Conservation (phyloP, 192 early-diverging fungal genomes). For the Coemansia sp. region DNA sequence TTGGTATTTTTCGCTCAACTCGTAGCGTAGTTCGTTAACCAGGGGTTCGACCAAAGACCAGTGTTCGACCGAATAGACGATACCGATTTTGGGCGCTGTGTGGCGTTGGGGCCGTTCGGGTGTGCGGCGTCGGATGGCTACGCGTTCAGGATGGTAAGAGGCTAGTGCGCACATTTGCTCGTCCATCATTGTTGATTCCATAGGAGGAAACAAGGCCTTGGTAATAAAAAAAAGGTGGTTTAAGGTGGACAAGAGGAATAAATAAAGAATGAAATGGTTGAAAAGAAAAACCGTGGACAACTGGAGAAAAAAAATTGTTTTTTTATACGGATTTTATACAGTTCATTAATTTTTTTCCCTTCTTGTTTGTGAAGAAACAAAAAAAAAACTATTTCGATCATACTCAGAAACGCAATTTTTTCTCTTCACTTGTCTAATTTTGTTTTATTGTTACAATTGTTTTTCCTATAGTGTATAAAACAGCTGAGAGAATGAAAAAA, state of each 20-base stretch:
- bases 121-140: conserved; percentile 23
- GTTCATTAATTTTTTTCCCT: background rate
- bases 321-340: background rate
- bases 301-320: background rate
- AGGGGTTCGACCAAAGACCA: conserved; percentile 29
- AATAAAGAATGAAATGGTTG: too few relatives aligned
- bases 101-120: conserved; percentile 21
- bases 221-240: background rate
- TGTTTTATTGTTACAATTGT: too few relatives aligned
- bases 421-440: background rate
- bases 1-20: conserved; percentile 29
- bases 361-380: background rate
- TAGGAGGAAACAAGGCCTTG: too few relatives aligned
- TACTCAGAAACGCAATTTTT: background rate
- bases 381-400: background rate
- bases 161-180: background rate
- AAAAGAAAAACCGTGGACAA: too few relatives aligned
- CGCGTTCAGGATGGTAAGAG: background rate
- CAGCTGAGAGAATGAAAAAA: too few relatives aligned
- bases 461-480: too few relatives aligned
- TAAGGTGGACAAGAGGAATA: too few relatives aligned
- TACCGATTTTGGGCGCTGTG: conserved; percentile 22
- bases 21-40: conserved; percentile 49
- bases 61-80: conserved; percentile 42
- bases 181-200: background rate